These are phyloP conservation scores for Meyerozyma elateridarum DNA, from an alignment of 1,139 yeast species.

Conservation along the genomic window DNA sequence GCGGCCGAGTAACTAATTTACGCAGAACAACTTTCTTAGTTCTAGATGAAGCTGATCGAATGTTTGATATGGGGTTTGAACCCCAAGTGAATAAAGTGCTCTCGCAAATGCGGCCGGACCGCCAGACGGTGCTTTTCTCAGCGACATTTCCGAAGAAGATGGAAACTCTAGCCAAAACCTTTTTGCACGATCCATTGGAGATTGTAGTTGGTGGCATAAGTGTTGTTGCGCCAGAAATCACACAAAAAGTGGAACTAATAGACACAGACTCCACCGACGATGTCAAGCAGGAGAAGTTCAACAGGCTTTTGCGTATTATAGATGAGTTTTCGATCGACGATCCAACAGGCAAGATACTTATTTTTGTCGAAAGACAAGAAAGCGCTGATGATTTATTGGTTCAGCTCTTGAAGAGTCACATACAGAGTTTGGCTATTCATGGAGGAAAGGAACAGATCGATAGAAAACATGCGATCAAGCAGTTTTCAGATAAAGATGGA, in stretches of 20 bases:
- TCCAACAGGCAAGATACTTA: constrained; percentile 52
- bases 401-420: constrained; percentile 52
- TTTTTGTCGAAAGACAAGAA: constrained; percentile 86
- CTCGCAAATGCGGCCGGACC: constrained; percentile 74
- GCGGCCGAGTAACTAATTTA: constrained; percentile 71
- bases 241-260: constrained; percentile 65
- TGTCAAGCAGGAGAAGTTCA: constrained; percentile 39
- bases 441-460: constrained; percentile 92
- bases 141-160: constrained; percentile 89
- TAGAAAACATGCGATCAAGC: constrained; percentile 69
- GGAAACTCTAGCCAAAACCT: constrained; percentile 67
- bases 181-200: constrained; percentile 61
- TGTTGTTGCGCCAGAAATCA: constrained; percentile 77
- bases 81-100: constrained; percentile 89
- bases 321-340: constrained; percentile 33
- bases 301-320: constrained; percentile 48
- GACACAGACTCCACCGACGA: constrained; percentile 30
- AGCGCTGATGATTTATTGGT: constrained; percentile 68
- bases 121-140: constrained; percentile 88
- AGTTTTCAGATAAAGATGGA: constrained; percentile 49
- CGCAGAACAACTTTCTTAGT: constrained; percentile 74
- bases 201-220: constrained; percentile 81
- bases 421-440: constrained; percentile 66
- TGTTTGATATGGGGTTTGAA: constrained; percentile 97
- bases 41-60: constrained; percentile 93